Base-by-base conservation (phyloP, 768 basidiomycete genomes). In the Flagelloscypha sp. region DNA sequence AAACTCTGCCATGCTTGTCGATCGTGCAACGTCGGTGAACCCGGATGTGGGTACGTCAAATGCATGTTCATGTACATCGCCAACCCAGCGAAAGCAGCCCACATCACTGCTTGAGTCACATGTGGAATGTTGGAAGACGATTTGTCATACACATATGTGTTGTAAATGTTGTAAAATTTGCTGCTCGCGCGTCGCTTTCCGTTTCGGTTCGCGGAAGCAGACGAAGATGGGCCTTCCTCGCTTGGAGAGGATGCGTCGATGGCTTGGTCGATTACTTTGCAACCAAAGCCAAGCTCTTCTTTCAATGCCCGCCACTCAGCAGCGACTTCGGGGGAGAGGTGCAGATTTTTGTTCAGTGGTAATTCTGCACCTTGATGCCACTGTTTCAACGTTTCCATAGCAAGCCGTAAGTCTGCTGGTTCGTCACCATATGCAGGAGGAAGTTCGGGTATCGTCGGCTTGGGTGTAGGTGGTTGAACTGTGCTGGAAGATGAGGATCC, bases 121-220 rank as follows among this genome's bases (percentile, higher is more conserved):
- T n/a, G n/a, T n/a, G n/a, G n/a, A n/a, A n/a, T n/a, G 62, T 65
- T 12, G 8, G 15, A 31, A 17, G 30, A 31, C 7, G 30, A 16
- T 8, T 22, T 23, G 12, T 16, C 16, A 43, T 70, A 73, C 22
- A 74, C 62, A 36, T 73, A 73, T 6, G 84, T 87, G 56, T 88
- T 88, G 56, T 88, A 86, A 50, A 88, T 84, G 56, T 86, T 88
- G 62, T 84, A 88, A 54, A 88, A 86, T 33, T 77, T 67, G n/a
- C n/a, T n/a, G 32, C 65, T 67, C 30, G 63, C 59, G 9, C 67
- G 61, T 11, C 57, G 48, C 24, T 52, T 47, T n/a, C n/a, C n/a
- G n/a, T n/a, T n/a, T n/a, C n/a, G n/a, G n/a, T n/a, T n/a, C n/a
- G n/a, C n/a, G n/a, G n/a, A n/a, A 17, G 36, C 36, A 20, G 8